phyloP scores from a whole-genome alignment of 2,329 filamentous ascomycete genomes.

The Fusarium sp. region DNA sequence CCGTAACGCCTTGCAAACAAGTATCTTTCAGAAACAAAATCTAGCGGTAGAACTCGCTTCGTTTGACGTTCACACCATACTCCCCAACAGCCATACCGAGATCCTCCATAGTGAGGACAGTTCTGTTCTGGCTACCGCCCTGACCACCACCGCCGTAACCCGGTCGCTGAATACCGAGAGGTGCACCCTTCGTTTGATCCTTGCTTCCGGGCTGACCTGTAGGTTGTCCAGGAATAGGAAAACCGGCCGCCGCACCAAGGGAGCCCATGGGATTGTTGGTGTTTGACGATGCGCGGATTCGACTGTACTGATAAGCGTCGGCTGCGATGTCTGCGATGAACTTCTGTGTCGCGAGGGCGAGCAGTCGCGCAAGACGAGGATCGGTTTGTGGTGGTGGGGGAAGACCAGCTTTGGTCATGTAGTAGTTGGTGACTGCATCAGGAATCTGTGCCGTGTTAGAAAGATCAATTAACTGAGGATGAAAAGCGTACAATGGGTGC shows the following conservation, averaged over 20 bases:
- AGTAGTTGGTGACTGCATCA: slow-evolving; percentile 97
- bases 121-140: slow-evolving; percentile 88
- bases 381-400: slow-evolving; percentile 93
- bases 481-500: slow-evolving; percentile 84
- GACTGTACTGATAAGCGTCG: slow-evolving; percentile 97
- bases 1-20: slow-evolving; percentile 40
- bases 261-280: slow-evolving; percentile 93
- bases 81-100: slow-evolving; percentile 97
- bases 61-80: slow-evolving; percentile 97
- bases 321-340: slow-evolving; percentile 98
- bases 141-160: slow-evolving; percentile 90
- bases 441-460: slow-evolving; percentile 71
- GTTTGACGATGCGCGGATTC: slow-evolving; percentile 90
- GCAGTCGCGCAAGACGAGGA: slow-evolving; percentile 87
- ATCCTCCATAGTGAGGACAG: slow-evolving; percentile 98
- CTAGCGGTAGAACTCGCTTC: slow-evolving; percentile 94
- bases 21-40: slow-evolving; percentile 7
- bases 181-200: slow-evolving; percentile 67
- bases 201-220: slow-evolving; percentile 66
- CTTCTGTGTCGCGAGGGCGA: slow-evolving; percentile 98
- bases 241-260: slow-evolving; percentile 78
- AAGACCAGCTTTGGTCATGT: slow-evolving; percentile 94
- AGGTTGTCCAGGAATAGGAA: slow-evolving; percentile 72
- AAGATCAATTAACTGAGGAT: background rate
- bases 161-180: slow-evolving; percentile 78